phyloP scores from a whole-genome alignment of 2,329 filamentous ascomycete species.

The Chaetothyriales sp. region DNA sequence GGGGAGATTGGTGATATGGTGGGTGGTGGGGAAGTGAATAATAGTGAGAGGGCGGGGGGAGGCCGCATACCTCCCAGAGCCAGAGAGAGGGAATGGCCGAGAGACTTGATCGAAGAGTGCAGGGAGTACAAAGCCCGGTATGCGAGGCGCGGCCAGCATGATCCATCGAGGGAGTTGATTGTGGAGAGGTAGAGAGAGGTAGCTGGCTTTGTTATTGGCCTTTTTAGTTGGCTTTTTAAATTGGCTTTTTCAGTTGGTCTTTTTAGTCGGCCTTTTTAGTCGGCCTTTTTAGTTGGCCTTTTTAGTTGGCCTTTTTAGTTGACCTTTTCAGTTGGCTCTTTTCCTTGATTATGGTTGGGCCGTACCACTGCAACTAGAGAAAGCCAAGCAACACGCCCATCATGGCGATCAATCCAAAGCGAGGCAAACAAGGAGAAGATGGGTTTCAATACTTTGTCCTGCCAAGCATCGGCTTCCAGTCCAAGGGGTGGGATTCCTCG shows the following conservation, averaged over 20 bases:
- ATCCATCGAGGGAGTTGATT: neutral
- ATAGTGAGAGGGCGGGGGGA: too few relatives aligned
- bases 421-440: neutral
- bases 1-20: neutral
- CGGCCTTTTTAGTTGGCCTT: too few relatives aligned
- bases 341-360: too few relatives aligned
- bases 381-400: neutral
- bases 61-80: neutral
- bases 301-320: too few relatives aligned
- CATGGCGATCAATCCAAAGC: neutral
- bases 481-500: conserved; percentile 75
- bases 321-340: too few relatives aligned
- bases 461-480: conserved; percentile 75
- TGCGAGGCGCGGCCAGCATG: neutral
- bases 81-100: neutral
- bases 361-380: too few relatives aligned
- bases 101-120: neutral
- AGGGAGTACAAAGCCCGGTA: neutral
- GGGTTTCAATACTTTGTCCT: conserved; percentile 53
- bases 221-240: neutral
- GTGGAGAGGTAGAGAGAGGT: neutral
- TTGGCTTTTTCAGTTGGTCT: too few relatives aligned
- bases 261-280: too few relatives aligned
- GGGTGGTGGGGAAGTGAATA: too few relatives aligned
- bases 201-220: neutral